phyloP scores from a whole-genome alignment of 140 eudicot genomes.

The Erigeron philadelphicus region DNA sequence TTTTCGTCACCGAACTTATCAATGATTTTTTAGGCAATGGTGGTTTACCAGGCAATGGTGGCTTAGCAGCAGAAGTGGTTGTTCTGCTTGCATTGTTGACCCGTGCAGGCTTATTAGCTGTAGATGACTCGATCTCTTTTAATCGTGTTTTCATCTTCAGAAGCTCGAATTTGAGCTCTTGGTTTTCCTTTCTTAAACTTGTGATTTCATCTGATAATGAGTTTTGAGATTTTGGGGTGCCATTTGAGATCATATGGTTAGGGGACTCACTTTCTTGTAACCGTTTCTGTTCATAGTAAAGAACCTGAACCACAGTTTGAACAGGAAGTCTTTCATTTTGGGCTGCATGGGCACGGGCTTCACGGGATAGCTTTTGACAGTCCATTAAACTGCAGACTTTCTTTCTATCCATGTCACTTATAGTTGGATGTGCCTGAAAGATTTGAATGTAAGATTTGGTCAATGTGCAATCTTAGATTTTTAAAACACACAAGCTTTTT shows the following conservation, averaged over 20 bases:
- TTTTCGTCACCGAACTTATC: conserved; percentile 64
- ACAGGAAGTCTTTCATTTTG: conserved; percentile 92
- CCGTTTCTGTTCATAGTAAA: conserved; percentile 88
- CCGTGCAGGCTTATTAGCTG: conserved; percentile 24
- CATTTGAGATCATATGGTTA: conserved; percentile 12
- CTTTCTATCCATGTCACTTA: conserved; percentile 82
- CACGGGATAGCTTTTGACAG: conserved; percentile 88
- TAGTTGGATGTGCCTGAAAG: conserved; percentile 68
- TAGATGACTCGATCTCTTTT: conserved; percentile 49
- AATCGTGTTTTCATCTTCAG: conserved; percentile 61
- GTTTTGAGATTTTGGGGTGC: conserved; percentile 16
- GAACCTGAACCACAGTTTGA: conserved; percentile 87
- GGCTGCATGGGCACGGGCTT: conserved; percentile 92
- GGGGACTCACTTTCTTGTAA: conserved; percentile 47
- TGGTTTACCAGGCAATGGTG: conserved; percentile 18
- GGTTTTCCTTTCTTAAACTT: conserved; percentile 59
- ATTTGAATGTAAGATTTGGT: neutral
- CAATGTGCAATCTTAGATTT: neutral
- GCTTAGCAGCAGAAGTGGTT: conserved; percentile 25
- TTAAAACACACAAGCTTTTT: no score
- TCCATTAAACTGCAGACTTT: conserved; percentile 93
- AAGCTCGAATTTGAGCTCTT: conserved; percentile 74
- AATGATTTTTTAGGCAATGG: conserved; percentile 71
- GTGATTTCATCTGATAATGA: conserved; percentile 44
- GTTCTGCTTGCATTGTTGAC: neutral